Base-by-base conservation (phyloP, 192 early-diverging fungal genomes). In the Mortierella alpina region DNA sequence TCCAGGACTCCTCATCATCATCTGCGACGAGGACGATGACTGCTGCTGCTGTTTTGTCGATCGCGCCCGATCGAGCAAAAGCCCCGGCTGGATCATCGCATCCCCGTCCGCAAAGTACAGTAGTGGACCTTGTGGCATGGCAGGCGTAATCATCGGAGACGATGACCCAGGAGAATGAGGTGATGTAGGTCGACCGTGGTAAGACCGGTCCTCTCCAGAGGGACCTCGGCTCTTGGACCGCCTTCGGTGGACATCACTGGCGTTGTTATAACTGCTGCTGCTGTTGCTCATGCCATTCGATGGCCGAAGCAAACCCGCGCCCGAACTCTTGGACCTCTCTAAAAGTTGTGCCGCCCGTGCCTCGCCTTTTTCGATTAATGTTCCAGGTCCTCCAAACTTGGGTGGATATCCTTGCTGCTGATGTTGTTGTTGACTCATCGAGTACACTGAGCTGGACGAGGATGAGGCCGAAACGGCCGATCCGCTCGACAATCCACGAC, bases 61-160 rank as follows among this genome's bases (percentile, higher is more conserved):
- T 15, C 51, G 60, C 14, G 70, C 64, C 53, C 77, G 53, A 39
- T 71, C 62, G 22, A 72, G 77, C n/a, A 80, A 45, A 41, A 80
- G 13, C 4, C 77, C 77, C 18, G 77, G 77, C 44, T 80, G 64
- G 42, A 80, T 80, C 77, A 72, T 72, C n/a, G 70, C 77, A 58
- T 80, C 53, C 17, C 59, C 50, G 51, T 72, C 59, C 11, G 53
- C 70, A 52, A 80, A 80, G 5, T 80, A 66, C 3, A 80, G 41
- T 7, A 80, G 59, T 10, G 77, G 77, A 3, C 77, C 77, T 18
- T 72, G 68, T 17, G 77, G 70, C 47, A 58, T 17, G 2, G 64
- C n/a, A 20, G 66, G 67, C 4, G 42, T 51, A 23, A 22, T n/a
- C 12, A 22, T 55, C 1, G 65, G 59, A 55, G 59, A 61, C 7